These are phyloP conservation scores for Stemphylium vesicarium DNA, from an alignment of 2,329 filamentous ascomycete genomes.

Conservation along the genomic window DNA sequence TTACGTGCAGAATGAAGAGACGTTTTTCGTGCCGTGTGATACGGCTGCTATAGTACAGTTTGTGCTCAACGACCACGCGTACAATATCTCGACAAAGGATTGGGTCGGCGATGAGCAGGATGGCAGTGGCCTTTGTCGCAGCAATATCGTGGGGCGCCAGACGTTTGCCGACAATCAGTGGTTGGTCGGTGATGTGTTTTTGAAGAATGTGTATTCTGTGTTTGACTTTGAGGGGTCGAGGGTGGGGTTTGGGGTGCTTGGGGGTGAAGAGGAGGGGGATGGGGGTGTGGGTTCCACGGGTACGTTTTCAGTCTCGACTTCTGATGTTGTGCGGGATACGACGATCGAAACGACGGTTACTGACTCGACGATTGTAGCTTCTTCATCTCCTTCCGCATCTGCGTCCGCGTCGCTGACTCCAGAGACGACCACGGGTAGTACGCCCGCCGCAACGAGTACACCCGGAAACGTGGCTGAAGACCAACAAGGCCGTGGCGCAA, in stretches of 20 bases:
- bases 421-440: neutral
- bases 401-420: constrained; percentile 1
- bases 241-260: constrained; percentile 59
- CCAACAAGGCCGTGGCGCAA: constrained; percentile 5
- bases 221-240: constrained; percentile 76
- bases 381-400: neutral
- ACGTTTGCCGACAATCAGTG: constrained; percentile 69
- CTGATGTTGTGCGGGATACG: too few species aligned
- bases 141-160: constrained; percentile 76
- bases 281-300: constrained; percentile 9
- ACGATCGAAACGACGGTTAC: too few species aligned
- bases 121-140: constrained; percentile 56
- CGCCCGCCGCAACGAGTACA: neutral
- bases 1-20: constrained; percentile 62
- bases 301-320: neutral
- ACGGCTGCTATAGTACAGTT: constrained; percentile 67
- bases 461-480: constrained; percentile 3
- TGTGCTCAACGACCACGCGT: constrained; percentile 71
- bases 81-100: constrained; percentile 71
- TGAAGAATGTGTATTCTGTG: constrained; percentile 88
- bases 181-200: constrained; percentile 84
- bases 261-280: constrained; percentile 17
- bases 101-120: constrained; percentile 64
- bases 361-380: neutral
- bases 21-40: constrained; percentile 76